Evolutionary conservation across 331 rosid species (phyloP), one percentile per base, ranked within the genome.

Genomic region (Malus hybrid): DNA sequence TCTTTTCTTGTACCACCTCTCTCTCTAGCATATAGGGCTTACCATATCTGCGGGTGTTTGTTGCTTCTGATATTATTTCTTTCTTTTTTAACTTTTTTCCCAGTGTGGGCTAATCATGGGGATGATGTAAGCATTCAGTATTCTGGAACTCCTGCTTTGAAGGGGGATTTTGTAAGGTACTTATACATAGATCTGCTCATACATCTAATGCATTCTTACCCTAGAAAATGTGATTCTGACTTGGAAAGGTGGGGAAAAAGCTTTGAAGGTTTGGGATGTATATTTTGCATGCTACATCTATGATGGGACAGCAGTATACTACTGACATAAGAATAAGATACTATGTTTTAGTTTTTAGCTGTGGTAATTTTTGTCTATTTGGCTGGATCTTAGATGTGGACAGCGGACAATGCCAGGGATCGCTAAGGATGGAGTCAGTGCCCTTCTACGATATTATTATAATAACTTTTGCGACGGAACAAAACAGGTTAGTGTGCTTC

Each of bases 31-130:
- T 20, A 4, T 57, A 58, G 16, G 39, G 66, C 19, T 48, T 61
- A 73, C 44, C 29, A 60, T 42, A 6, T 61, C 46, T 18, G 7
- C 16, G 6, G 61, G 52, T 29, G 48, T 46, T 10, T 57, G 4
- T 20, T 66, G 30, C 50, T 2, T 50, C 56, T 36, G 5, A 10
- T 10, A 15, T 28, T 58, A 10, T 42, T 53, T 61, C 20, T 52
- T 68, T 16, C 11, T 39, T 9, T 39, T 39, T 39, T 39, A 39
- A 39, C 46, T 39, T 39, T 81, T 58, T 81, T 15, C 57, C 66
- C 87, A 94, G 97, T 92, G 88, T 94, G 99, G 97, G 97, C 99
- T 78, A 85, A 94, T 84, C 99, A 94, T 77, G 99, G 99, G 69
- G 99, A 94, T 85, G 99, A 94, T 78, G 46, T 90, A 75, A 94